These are phyloP conservation scores for Colletotrichum sp. DNA, from an alignment of 2,329 filamentous ascomycete genomes.

Conservation along the genomic window DNA sequence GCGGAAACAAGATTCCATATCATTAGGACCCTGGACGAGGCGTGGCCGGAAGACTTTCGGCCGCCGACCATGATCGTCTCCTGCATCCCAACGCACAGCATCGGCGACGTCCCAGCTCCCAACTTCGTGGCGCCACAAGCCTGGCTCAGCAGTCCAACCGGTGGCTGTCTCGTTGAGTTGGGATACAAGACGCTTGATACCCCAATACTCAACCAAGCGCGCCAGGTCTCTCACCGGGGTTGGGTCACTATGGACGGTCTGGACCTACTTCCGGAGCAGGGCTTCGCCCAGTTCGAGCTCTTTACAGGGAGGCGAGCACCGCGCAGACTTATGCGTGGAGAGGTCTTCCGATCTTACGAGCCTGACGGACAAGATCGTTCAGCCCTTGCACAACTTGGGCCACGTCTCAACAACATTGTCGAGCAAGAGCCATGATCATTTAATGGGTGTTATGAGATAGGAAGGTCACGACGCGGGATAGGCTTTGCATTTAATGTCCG, in stretches of 20 bases:
- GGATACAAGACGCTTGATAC: slow-evolving; percentile 78
- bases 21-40: slow-evolving; percentile 59
- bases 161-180: slow-evolving; percentile 77
- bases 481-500: background rate
- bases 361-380: slow-evolving; percentile 45
- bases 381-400: slow-evolving; percentile 44
- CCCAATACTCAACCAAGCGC: slow-evolving; percentile 72
- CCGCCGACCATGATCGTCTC: slow-evolving; percentile 77
- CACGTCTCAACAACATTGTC: slow-evolving; percentile 42
- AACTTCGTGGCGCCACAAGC: slow-evolving; percentile 72
- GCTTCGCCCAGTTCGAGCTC: slow-evolving; percentile 81
- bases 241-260: slow-evolving; percentile 81
- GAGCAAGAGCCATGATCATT: slow-evolving; percentile 42
- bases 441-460: background rate
- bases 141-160: slow-evolving; percentile 76
- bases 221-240: slow-evolving; percentile 60
- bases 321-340: slow-evolving; percentile 71
- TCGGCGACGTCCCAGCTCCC: slow-evolving; percentile 67
- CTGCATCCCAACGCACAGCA: slow-evolving; percentile 75
- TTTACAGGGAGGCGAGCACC: slow-evolving; percentile 77
- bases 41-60: slow-evolving; percentile 69
- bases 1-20: slow-evolving; percentile 59
- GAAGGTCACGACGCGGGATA: background rate
- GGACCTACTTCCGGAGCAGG: slow-evolving; percentile 79
- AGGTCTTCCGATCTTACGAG: slow-evolving; percentile 55